Percentiles rank a stretch among this genome's conserved stretches.
These are phyloP conservation scores for Calonectria pteridis DNA, from an alignment of 2,329 filamentous ascomycete genomes.

Conservation along the genomic window DNA sequence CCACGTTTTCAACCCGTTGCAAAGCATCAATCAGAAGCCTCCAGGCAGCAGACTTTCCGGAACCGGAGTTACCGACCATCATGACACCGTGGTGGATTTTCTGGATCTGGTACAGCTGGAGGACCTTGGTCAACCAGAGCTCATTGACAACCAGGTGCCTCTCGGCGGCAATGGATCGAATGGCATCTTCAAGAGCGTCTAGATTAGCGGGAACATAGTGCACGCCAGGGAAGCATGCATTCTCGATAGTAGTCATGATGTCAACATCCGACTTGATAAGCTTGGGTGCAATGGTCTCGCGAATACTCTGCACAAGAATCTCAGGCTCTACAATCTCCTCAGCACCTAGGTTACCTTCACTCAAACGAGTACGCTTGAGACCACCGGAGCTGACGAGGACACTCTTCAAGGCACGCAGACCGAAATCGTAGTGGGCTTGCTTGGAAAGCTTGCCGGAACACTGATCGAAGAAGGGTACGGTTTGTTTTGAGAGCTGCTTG, in stretches of 20 bases:
- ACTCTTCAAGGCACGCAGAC: constrained; percentile 96
- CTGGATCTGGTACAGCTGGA: constrained; percentile 98
- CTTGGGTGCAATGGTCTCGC: constrained; percentile 98
- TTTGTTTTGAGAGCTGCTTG: constrained; percentile 92
- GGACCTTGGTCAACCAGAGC: constrained; percentile 95
- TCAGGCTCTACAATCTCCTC: constrained; percentile 90
- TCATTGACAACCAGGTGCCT: constrained; percentile 91
- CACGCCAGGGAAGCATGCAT: constrained; percentile 89
- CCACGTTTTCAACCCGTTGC: constrained; percentile 89
- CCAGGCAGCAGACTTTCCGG: constrained; percentile 97
- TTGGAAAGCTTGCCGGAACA: constrained; percentile 87
- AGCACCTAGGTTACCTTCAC: constrained; percentile 68
- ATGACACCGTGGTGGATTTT: constrained; percentile 99
- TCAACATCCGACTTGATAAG: constrained; percentile 93
- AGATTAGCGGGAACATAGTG: constrained; percentile 93
- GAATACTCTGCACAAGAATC: constrained; percentile 97
- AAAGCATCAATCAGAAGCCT: constrained; percentile 90
- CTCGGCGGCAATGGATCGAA: constrained; percentile 85
- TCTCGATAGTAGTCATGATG: constrained; percentile 86
- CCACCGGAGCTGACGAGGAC: constrained; percentile 98
- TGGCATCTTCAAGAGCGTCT: constrained; percentile 81
- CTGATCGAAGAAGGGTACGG: constrained; percentile 97
- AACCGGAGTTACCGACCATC: constrained; percentile 99
- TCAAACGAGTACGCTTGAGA: constrained; percentile 86
- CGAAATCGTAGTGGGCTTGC: constrained; percentile 99